Evolutionary conservation across 805 yeast genomes (phyloP), one percentile per base, ranked within the genome.

Genomic region (Dipodascus albidus): DNA sequence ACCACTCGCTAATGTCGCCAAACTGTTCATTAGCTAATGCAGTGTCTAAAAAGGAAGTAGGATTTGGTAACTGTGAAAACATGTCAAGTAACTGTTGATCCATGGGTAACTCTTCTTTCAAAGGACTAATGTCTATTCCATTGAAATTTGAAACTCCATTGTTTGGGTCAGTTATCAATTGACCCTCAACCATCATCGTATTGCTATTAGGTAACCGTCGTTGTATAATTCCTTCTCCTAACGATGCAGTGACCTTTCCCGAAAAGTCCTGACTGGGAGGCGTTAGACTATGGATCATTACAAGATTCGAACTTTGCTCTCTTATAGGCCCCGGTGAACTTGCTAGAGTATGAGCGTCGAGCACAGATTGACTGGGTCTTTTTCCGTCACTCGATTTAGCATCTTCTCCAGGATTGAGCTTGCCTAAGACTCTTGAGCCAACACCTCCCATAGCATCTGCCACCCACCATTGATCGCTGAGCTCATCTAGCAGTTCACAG

Each of bases 381-480:
- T n/a, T n/a, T n/a, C n/a, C n/a, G n/a, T n/a, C n/a, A n/a, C n/a
- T n/a, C n/a, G n/a, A n/a, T n/a, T n/a, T n/a, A n/a, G n/a, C n/a
- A n/a, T n/a, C n/a, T n/a, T n/a, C 59, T 50, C 49, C 47, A 41
- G 33, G 11, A 27, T 27, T 27, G 9, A 27, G 11, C 33, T 27
- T 27, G 33, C 33, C 33, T 11, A 65, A 66, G 20, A 66, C 66
- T 23, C 58, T 59, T 51, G 65, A 52, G 22, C 68, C 69, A 68
- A 66, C 63, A 35, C 60, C 55, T 3, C 66, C 67, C 69, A 66
- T 66, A 3, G 68, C 69, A 19, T 65, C 68, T n/a, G 68, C 68
- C 2, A 66, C 67, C 69, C 69, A 66, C 69, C 69, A 66, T 11
- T 60, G 55, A 24, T 59, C 60, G 1, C 67, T 58, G 56, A 66